A percentile compares a stretch with the other conserved stretches of the same genome.
Evolutionary conservation across 108 stramenopile species (phyloP).

Genomic region (Cyclotella cryptica): DNA sequence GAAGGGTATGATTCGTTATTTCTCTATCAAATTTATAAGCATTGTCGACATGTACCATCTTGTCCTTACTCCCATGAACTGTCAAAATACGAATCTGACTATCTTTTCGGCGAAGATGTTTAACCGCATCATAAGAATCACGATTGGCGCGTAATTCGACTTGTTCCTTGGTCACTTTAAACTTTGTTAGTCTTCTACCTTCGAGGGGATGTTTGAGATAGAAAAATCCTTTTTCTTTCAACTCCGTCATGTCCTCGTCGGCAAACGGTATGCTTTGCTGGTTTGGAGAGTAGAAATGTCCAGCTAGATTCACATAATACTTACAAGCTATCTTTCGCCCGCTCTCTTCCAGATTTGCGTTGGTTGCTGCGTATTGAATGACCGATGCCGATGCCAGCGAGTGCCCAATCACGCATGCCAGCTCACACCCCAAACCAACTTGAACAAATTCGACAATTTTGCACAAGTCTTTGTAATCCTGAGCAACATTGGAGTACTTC

Average conservation of each 20-base stretch:
- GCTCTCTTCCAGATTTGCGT: constrained; percentile 13
- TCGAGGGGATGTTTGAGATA: constrained; percentile 7
- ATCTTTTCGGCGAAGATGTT: constrained; percentile 8
- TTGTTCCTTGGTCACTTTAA: constrained; percentile 29
- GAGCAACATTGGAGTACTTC: constrained; percentile 17
- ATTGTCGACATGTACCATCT: constrained; percentile 22
- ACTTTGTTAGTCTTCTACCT: background rate
- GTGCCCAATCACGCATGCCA: constrained; percentile 49
- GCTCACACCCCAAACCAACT: constrained; percentile 28
- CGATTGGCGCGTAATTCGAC: constrained; percentile 14
- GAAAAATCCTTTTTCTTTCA: constrained; percentile 22
- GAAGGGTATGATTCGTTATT: constrained; percentile 36
- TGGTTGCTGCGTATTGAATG: constrained; percentile 25
- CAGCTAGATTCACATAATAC: constrained; percentile 50
- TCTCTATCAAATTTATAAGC: constrained; percentile 33
- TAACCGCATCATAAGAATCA: background rate
- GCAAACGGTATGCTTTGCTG: constrained; percentile 14
- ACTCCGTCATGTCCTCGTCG: constrained; percentile 9
- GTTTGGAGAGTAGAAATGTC: constrained; percentile 20
- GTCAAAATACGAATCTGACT: constrained; percentile 26
- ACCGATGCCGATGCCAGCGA: constrained; percentile 40
- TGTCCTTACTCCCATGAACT: constrained; percentile 43
- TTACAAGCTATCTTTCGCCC: background rate
- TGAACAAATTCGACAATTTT: constrained; percentile 37
- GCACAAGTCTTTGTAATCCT: constrained; percentile 35